phyloP scores from a whole-genome alignment of 2,329 filamentous ascomycete genomes.

The Fusarium avenaceum region DNA sequence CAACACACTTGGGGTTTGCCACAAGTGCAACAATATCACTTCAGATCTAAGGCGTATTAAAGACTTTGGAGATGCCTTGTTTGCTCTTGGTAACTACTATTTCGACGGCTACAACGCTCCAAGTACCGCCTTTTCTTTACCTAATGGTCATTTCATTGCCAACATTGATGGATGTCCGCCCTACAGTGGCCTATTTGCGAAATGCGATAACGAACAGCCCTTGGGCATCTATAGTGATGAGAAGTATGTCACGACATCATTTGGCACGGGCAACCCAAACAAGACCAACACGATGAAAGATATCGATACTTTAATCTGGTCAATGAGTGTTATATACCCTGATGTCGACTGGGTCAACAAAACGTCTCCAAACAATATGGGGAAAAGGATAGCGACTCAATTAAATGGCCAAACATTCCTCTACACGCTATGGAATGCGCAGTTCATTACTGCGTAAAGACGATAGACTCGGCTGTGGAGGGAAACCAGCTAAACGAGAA shows the following conservation, averaged over 20 bases:
- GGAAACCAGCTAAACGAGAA: slow-evolving; percentile 16
- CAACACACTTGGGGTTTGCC: slow-evolving; percentile 41
- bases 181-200: not conserved
- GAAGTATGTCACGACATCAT: slow-evolving; percentile 16
- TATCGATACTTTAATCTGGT: slow-evolving; percentile 36
- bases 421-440: slow-evolving; percentile 23
- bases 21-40: slow-evolving; percentile 38
- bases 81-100: not conserved
- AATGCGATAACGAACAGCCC: not conserved
- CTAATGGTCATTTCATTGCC: slow-evolving; percentile 21
- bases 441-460: slow-evolving; percentile 29
- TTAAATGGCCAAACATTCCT: slow-evolving; percentile 21
- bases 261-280: slow-evolving; percentile 27
- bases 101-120: not conserved
- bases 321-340: slow-evolving; percentile 24
- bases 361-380: not conserved
- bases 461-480: not conserved
- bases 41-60: slow-evolving; percentile 18
- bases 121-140: slow-evolving; percentile 7
- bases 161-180: slow-evolving; percentile 15
- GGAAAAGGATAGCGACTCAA: not conserved
- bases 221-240: slow-evolving; percentile 3
- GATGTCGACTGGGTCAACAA: slow-evolving; percentile 11
- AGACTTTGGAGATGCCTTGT: slow-evolving; percentile 1
- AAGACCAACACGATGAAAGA: slow-evolving; percentile 32